phyloP scores from a whole-genome alignment of 768 basidiomycete species.

The Xerocomellus dryophilus region DNA sequence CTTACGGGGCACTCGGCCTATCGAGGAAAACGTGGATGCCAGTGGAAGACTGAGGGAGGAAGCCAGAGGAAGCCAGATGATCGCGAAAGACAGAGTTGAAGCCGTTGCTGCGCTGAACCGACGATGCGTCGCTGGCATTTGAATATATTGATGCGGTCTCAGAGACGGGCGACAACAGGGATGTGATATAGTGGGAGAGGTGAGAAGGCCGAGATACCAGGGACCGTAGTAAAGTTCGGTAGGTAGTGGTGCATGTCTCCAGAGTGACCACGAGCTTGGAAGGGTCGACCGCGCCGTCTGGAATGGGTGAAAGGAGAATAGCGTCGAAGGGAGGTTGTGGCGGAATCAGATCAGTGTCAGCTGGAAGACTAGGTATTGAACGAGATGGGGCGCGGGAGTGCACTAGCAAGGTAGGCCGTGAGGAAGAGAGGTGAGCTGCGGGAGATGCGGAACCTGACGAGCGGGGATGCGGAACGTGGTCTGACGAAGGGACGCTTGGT shows the following conservation, averaged over 20 bases:
- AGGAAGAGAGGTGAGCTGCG: slow-evolving; percentile 37
- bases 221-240: slow-evolving; percentile 65
- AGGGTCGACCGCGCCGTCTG: slow-evolving; percentile 47
- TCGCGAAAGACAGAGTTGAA: slow-evolving; percentile 56
- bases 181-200: slow-evolving; percentile 55
- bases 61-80: slow-evolving; percentile 61
- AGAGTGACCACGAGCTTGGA: slow-evolving; percentile 65
- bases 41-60: slow-evolving; percentile 43
- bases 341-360: slow-evolving; percentile 42
- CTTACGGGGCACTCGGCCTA: slow-evolving; percentile 76
- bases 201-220: slow-evolving; percentile 66
- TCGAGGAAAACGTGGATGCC: slow-evolving; percentile 75
- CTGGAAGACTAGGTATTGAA: slow-evolving; percentile 49
- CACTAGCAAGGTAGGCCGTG: slow-evolving; percentile 24
- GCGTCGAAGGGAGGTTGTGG: slow-evolving; percentile 59
- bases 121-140: slow-evolving; percentile 40
- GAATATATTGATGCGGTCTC: slow-evolving; percentile 57
- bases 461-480: slow-evolving; percentile 28
- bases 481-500: slow-evolving; percentile 23
- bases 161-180: slow-evolving; percentile 43
- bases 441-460: slow-evolving; percentile 31
- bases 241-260: slow-evolving; percentile 68
- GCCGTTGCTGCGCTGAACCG: slow-evolving; percentile 21
- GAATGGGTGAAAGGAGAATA: slow-evolving; percentile 60
- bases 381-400: slow-evolving; percentile 38